Percentiles rank a stretch among this genome's conserved stretches.
Conservation (phyloP, 306 rosid genomes). For the Sindora glabra region DNA sequence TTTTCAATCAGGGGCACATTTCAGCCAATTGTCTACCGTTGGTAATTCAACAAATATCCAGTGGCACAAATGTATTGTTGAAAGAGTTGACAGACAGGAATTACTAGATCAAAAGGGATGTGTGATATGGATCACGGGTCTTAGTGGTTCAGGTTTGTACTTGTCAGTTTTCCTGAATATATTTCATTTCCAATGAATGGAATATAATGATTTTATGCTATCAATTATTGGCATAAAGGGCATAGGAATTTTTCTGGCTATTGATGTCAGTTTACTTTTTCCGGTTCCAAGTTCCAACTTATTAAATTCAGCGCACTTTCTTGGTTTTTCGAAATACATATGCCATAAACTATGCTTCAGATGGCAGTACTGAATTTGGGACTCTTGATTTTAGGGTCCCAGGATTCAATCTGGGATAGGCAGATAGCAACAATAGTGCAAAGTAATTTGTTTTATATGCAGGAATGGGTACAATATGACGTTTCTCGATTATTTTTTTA, state of each 20-base stretch:
- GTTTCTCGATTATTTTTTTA: too few relatives aligned
- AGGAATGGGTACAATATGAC: too few relatives aligned
- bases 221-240: not conserved
- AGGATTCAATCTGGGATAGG: too few relatives aligned
- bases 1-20: conserved; percentile 34
- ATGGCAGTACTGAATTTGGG: too few relatives aligned
- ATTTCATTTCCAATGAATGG: not conserved
- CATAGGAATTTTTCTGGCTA: not conserved
- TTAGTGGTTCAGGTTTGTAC: conserved; percentile 65
- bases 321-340: too few relatives aligned
- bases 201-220: not conserved
- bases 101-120: conserved; percentile 65
- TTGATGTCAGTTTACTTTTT: not conserved
- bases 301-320: too few relatives aligned
- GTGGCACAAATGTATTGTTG: conserved; percentile 61
- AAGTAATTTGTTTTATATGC: too few relatives aligned
- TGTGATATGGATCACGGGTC: conserved; percentile 74
- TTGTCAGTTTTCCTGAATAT: not conserved
- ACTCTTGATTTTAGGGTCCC: too few relatives aligned
- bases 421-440: too few relatives aligned
- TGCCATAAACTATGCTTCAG: too few relatives aligned
- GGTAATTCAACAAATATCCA: conserved; percentile 61
- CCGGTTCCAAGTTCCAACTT: too few relatives aligned
- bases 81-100: conserved; percentile 42
- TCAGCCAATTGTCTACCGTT: conserved; percentile 28